Conservation (phyloP, 495 filamentous ascomycete genomes). For the Penicillium malachiteum region DNA sequence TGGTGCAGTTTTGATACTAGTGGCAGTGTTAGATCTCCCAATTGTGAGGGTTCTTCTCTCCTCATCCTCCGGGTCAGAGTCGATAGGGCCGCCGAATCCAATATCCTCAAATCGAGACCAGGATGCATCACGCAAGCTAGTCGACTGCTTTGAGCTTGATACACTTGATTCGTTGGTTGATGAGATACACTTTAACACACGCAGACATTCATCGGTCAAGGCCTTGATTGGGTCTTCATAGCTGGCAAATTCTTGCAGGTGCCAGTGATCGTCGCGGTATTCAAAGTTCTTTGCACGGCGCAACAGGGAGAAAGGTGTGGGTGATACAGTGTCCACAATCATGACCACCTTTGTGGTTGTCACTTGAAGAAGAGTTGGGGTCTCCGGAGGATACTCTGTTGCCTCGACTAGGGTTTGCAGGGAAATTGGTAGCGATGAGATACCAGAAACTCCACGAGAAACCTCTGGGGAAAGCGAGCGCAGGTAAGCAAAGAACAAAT, state of each 20-base stretch:
- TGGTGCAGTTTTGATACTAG: conserved; percentile 56
- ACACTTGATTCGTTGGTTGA: conserved; percentile 79
- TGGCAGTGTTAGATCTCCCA: conserved; percentile 28
- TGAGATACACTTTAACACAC: conserved; percentile 86
- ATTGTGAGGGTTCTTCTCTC: conserved; percentile 42
- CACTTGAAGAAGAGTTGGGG: conserved; percentile 73
- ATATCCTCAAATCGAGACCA: conserved; percentile 98
- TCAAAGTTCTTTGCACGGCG: conserved; percentile 93
- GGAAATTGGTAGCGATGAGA: conserved; percentile 83
- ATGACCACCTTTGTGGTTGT: conserved; percentile 87
- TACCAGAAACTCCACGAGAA: conserved; percentile 64
- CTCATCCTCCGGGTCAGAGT: conserved; percentile 63
- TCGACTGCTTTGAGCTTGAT: conserved; percentile 64
- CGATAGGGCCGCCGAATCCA: conserved; percentile 79
- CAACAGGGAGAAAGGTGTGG: conserved; percentile 88
- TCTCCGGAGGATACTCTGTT: conserved; percentile 90
- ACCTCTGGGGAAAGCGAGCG: conserved; percentile 83
- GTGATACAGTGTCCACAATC: conserved; percentile 94
- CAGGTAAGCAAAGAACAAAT: conserved; percentile 96
- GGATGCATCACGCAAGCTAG: conserved; percentile 75
- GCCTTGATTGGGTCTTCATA: conserved; percentile 88
- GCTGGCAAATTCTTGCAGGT: conserved; percentile 76
- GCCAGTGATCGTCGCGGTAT: conserved; percentile 83
- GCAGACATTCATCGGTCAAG: conserved; percentile 87
- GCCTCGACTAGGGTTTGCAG: conserved; percentile 86